Conservation (phyloP, 2,329 filamentous ascomycete species). For the Zasmidium citrigriseum region DNA sequence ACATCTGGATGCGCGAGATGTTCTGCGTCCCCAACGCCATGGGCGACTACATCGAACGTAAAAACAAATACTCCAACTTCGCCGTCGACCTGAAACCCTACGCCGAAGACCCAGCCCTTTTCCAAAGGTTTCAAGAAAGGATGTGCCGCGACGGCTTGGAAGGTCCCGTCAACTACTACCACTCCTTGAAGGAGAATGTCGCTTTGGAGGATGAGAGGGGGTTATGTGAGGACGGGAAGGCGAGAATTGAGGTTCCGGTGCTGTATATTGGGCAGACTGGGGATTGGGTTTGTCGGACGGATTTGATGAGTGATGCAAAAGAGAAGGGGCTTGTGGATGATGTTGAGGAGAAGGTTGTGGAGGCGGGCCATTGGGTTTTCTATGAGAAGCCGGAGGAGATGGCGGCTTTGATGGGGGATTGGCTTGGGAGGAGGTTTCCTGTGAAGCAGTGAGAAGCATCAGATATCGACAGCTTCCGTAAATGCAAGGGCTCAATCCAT, state of each 20-base stretch:
- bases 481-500: too few relatives aligned
- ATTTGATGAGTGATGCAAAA: conserved; percentile 19
- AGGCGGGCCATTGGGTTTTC: conserved; percentile 30
- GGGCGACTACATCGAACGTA: conserved; percentile 31
- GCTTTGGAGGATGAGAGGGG: conserved; percentile 30
- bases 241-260: conserved; percentile 29
- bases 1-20: conserved; percentile 37
- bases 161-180: conserved; percentile 41
- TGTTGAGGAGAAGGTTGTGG: conserved; percentile 22
- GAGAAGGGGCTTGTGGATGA: conserved; percentile 11
- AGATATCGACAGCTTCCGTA: too few relatives aligned
- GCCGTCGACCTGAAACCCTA: conserved; percentile 36
- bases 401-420: conserved; percentile 22
- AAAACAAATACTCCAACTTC: conserved; percentile 20
- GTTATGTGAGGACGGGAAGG: conserved; percentile 28
- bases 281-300: conserved; percentile 29
- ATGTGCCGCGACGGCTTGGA: conserved; percentile 37
- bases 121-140: conserved; percentile 37
- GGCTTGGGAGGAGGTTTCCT: conserved; percentile 37
- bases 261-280: conserved; percentile 38
- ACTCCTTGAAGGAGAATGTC: conserved; percentile 30
- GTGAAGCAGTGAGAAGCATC: too few relatives aligned
- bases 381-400: conserved; percentile 33
- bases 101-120: conserved; percentile 32
- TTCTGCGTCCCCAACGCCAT: conserved; percentile 41